Base-by-base conservation (phyloP, 2,329 filamentous ascomycete species). In the Clonostachys byssicola region DNA sequence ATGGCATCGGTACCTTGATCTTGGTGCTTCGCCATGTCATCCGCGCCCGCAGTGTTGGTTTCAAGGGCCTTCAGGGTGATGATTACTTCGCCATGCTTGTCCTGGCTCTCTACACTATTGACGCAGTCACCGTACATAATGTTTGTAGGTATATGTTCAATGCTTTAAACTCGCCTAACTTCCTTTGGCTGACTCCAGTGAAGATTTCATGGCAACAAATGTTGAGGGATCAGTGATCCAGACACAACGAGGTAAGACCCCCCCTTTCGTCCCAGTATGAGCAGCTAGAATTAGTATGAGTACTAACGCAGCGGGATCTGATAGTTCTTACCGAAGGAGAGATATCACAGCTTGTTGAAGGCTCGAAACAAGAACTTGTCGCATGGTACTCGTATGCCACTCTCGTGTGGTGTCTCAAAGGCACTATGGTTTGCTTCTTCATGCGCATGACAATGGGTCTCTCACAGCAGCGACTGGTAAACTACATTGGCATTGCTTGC, bases 301-400 rank as follows among this genome's bases (percentile, higher is more conserved):
- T 30, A 30, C 23, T 30, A 30, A 30, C 10, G 7, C 23, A 30
- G 1, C 12, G 2, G 0, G n/a, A 20, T 3, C 9, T 12, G 6
- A 12, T 44, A 58, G 54, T 14, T 1, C 47, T 70, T 6, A 61
- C 56, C 5, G 34, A 54, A 0, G 41, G 46, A 1, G 61, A 71
- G 7, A 54, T 67, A 5, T 40, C 48, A 2, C 54, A 62, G 3
- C 56, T 65, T 14, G 49, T 47, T 0, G 47, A 54, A n/a, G 68
- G 68, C 2, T 68, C 64, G 0, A 67, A 66, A 17, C 53, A 67
- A 6, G 55, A 72, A 43, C 53, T 71, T 12, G 48, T 60, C 0
- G 68, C 67, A 0, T 71, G 68, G 69, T 72, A 68, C 30, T 57
- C 58, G 7, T 70, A 70, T 39, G 63, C 65, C 0, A 57, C 60